Base-by-base conservation (phyloP, 78 protist species). In the Ministeria vibrans region DNA sequence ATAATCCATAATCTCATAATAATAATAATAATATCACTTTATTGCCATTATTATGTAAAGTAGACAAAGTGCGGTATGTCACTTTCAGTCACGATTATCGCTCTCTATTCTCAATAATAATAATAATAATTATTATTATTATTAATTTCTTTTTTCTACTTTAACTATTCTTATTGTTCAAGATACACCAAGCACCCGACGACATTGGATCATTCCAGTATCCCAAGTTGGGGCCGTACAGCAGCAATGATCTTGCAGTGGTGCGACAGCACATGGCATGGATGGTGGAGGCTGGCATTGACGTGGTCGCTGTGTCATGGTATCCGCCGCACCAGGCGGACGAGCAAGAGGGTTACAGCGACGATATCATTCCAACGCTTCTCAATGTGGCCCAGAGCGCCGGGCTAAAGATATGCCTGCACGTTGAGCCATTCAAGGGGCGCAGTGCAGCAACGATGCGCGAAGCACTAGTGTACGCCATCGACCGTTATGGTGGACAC, bases 371-470 rank as follows among this genome's bases (percentile, higher is more conserved):
- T 5, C 51, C 6, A 3, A 6, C 28, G n/a, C 7, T 83, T 0
- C 0, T 84, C 2, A 78, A 76, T 5, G 46, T n/a, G 15, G 87
- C 87, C 18, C 42, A 62, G 23, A 39, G 0, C 4, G 1, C 6
- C 38, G 83, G 77, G 0, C 78, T 84, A 64, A 15, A 42, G 32
- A 70, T 87, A 15, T 6, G 59, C 32, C 38, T 87, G n/a, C 90
- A 85, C 53, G 41, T 85, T 46, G 88, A 80, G 75, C 90, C 90
- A 44, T 87, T 80, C 90, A 41, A 45, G 42, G 75, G 63, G 13
- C 66, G 90, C 55, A 43, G 7, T 27, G 82, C 79, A 1, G 18
- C 6, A 1, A 18, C 63, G 0, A 78, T 78, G 42, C 41, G 51
- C 62, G 76, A 62, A 0, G 86, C 82, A 45, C 27, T 81, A 20